A percentile compares a stretch with the other conserved stretches of the same genome.
Conservation (phyloP, 306 rosid genomes). For the Cucurbita maxima region DNA sequence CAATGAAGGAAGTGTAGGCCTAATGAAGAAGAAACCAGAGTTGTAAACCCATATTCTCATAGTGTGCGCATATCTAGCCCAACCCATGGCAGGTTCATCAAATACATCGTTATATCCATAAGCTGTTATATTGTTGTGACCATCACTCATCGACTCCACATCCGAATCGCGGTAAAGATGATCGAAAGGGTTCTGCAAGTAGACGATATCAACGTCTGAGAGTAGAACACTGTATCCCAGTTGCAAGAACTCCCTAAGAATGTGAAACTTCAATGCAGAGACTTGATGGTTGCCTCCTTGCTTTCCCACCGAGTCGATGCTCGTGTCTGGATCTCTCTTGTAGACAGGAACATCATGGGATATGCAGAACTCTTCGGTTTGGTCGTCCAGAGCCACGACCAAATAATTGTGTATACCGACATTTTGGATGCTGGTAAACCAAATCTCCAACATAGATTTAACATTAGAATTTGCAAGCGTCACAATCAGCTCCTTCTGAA, state of each 20-base stretch:
- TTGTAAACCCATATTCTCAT: conserved; percentile 93
- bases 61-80: conserved; percentile 88
- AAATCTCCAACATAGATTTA: conserved; percentile 49
- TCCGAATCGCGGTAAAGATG: conserved; percentile 73
- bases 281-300: conserved; percentile 68
- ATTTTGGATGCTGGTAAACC: conserved; percentile 58
- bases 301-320: conserved; percentile 44
- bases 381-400: conserved; percentile 60
- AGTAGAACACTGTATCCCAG: conserved; percentile 74
- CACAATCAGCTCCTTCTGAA: conserved; percentile 54
- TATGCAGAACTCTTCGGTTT: conserved; percentile 49
- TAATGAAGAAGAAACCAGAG: conserved; percentile 79
- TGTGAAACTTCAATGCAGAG: conserved; percentile 60
- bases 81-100: conserved; percentile 85
- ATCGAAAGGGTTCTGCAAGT: conserved; percentile 80
- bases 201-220: conserved; percentile 77
- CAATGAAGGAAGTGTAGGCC: conserved; percentile 78
- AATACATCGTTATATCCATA: conserved; percentile 78
- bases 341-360: conserved; percentile 60
- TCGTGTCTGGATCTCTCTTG: conserved; percentile 65
- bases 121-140: conserved; percentile 66
- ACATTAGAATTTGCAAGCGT: conserved; percentile 67
- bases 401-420: conserved; percentile 63
- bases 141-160: conserved; percentile 88
- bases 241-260: conserved; percentile 76